Conservation (phyloP, 805 yeast genomes). For the Candida coleopterorum region DNA sequence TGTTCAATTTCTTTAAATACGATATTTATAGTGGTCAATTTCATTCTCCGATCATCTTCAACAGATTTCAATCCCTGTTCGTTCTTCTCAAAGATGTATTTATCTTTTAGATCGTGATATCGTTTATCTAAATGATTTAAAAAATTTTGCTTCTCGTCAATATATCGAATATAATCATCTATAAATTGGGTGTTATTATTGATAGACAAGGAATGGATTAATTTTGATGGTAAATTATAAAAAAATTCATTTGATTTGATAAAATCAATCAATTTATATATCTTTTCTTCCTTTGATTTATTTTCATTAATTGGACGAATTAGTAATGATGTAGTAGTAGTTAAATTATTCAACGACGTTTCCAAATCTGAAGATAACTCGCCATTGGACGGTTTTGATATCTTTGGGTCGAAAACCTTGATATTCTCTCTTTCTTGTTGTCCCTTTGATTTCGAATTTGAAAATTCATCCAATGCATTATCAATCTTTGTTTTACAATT, state of each 20-base stretch:
- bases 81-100: constrained; percentile 9
- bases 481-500: constrained; percentile 37
- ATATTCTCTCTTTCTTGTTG: constrained; percentile 31
- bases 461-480: constrained; percentile 29
- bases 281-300: constrained; percentile 29
- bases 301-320: constrained; percentile 40
- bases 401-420: constrained; percentile 34
- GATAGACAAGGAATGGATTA: constrained; percentile 22
- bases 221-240: constrained; percentile 32
- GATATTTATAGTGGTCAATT: constrained; percentile 25
- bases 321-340: constrained; percentile 31
- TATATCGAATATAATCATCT: constrained; percentile 28
- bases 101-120: constrained; percentile 6
- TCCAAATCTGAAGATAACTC: constrained; percentile 30
- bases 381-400: constrained; percentile 6
- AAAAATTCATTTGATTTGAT: constrained; percentile 26
- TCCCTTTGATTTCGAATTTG: constrained; percentile 28
- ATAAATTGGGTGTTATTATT: constrained; percentile 34
- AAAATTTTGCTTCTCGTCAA: constrained; percentile 21
- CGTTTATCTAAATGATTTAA: constrained; percentile 3
- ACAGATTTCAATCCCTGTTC: constrained; percentile 12
- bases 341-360: constrained; percentile 34
- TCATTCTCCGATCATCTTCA: constrained; percentile 20
- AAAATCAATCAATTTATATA: constrained; percentile 31
- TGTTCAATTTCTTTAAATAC: constrained; percentile 29